phyloP scores from a whole-genome alignment of 31 red algal genomes.

The Porphyra umbilicalis region DNA sequence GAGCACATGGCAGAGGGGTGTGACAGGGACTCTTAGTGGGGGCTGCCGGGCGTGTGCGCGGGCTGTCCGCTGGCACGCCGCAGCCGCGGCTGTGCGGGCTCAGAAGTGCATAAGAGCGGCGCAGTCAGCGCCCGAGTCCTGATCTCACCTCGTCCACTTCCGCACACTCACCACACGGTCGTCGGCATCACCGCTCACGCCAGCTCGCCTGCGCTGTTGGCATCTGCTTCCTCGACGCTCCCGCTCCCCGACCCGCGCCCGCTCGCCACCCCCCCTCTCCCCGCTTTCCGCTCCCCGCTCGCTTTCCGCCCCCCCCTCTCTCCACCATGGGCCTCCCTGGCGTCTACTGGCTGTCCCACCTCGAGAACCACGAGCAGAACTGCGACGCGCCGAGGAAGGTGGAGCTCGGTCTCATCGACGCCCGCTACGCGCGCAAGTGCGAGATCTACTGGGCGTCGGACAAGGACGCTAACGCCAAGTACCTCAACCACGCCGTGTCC shows the following conservation, averaged over 20 bases:
- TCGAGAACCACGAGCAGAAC: background rate
- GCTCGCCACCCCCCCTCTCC: background rate
- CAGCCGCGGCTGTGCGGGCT: too few species aligned
- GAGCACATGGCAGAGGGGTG: too few species aligned
- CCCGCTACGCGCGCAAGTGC: background rate
- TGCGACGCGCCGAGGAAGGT: background rate
- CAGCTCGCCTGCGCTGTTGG: too few species aligned
- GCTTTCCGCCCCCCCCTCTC: background rate
- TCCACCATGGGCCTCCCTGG: background rate
- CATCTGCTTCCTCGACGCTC: too few species aligned
- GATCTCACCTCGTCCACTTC: too few species aligned
- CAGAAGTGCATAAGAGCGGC: too few species aligned
- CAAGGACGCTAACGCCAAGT: background rate
- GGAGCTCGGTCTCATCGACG: background rate
- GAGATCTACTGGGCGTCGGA: background rate
- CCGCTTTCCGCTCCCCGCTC: background rate
- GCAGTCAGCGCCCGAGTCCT: too few species aligned
- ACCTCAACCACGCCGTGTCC: background rate
- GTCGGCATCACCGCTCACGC: too few species aligned
- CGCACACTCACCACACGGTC: too few species aligned
- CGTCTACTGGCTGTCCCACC: background rate
- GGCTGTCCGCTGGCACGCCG: too few species aligned
- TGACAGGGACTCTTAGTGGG: too few species aligned
- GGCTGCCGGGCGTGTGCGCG: too few species aligned
- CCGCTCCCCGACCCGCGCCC: background rate